Percentiles rank a stretch among this genome's conserved stretches.
Evolutionary conservation across 805 yeast genomes (phyloP).

Genomic region (Hanseniaspora guilliermondii): DNA sequence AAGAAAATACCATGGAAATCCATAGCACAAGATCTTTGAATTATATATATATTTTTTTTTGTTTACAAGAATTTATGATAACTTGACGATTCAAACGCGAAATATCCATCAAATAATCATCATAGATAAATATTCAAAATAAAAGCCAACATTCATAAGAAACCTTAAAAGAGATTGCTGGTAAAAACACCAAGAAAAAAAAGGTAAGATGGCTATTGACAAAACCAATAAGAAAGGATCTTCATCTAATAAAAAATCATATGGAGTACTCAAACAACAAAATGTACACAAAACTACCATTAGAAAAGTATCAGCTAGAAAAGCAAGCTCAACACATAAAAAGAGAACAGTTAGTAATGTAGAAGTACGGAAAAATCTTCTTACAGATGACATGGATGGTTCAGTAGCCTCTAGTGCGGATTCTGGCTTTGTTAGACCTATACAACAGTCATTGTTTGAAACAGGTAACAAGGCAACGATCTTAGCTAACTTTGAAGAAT

Average conservation of each 20-base stretch:
- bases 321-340: not conserved
- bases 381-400: not conserved
- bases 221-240: not conserved
- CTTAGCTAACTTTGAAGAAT: slow-evolving; percentile 54
- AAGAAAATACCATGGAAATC: no score
- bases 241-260: not conserved
- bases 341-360: not conserved
- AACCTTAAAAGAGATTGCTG: no score
- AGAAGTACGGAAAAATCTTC: slow-evolving; percentile 6
- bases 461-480: slow-evolving; percentile 29
- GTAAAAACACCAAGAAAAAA: not conserved
- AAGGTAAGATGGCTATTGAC: not conserved
- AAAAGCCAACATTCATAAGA: no score
- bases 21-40: no score
- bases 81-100: no score
- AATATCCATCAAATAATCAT: no score
- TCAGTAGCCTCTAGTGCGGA: not conserved
- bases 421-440: not conserved
- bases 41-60: no score
- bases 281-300: slow-evolving; percentile 3
- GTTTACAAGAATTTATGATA: no score
- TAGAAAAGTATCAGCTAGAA: slow-evolving; percentile 10
- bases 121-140: no score
- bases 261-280: not conserved
- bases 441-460: slow-evolving; percentile 17